Evolutionary conservation across 164 flowering plant genomes (phyloP), one percentile per base, ranked within the genome.

Genomic region (Tetrastigma voinierianum): DNA sequence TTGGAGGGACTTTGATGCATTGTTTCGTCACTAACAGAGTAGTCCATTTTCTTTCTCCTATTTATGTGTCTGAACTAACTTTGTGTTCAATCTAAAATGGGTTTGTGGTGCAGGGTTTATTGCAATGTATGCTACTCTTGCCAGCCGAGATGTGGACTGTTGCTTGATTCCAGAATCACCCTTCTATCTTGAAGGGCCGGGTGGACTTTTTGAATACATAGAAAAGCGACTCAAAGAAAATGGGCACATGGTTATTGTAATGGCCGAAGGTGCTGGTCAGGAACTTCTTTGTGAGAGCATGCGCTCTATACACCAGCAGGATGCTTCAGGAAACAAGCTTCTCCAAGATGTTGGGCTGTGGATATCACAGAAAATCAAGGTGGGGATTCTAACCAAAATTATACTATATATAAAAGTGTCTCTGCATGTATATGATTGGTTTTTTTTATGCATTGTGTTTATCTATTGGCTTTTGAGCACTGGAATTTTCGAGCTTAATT

Each of bases 241-340:
- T 66, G 97, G 94, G 16, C 99, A 95, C 77, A 86, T 95, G 88
- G 98, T 95, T 57, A 83, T 95, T 71, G 99, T 95, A 51, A 72
- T 90, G 32, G 99, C 99, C 24, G 99, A 90, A 82, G 98, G 98
- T 24, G 98, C 97, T 45, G 98, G 98, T n/a, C 96, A 90, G 75
- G 90, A 89, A 46, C 81, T 90, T 32, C 69, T 89, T 56, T 66
- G 86, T 51, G 83, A 86, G 65, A 82, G 89, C 75, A 76, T 76
- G 54, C 67, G 52, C 3, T 54, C 81, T 40, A 61, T 51, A 66
- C 73, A 67, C 32, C 67, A 80, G 64, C 68, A 81, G 65, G 98
- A 90, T 83, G 90, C 92, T 69, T 95, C 97, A 10, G 97, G 98
- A 67, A 91, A 91, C 79, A 87, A 84, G 80, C 83, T 83, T 57